phyloP scores from a whole-genome alignment of 1,284 basidiomycete species.

The Hortiboletus rubellus region DNA sequence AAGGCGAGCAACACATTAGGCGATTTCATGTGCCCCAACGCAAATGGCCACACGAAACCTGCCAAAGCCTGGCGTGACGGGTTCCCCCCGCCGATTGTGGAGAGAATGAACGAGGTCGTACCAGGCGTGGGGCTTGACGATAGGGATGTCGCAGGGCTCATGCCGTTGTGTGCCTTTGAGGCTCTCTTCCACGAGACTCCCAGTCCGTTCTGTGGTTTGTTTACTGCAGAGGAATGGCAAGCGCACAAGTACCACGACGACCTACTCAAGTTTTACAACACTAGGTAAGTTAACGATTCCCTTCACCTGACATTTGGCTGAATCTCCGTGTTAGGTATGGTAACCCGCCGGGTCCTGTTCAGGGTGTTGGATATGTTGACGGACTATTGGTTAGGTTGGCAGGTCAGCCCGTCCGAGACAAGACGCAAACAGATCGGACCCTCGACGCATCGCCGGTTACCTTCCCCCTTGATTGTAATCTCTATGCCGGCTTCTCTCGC shows the following conservation, averaged over 20 bases:
- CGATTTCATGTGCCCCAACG: constrained; percentile 62
- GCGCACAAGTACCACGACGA: constrained; percentile 63
- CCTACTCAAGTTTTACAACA: constrained; percentile 76
- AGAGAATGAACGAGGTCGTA: constrained; percentile 59
- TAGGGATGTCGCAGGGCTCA: constrained; percentile 60
- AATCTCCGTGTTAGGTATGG: constrained; percentile 51
- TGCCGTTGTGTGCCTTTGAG: constrained; percentile 80
- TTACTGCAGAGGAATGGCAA: too few species aligned
- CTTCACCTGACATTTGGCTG: neutral
- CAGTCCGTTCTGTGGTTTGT: too few species aligned
- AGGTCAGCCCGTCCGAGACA: constrained; percentile 25
- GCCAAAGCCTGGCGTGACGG: constrained; percentile 52
- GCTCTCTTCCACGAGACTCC: constrained; percentile 20
- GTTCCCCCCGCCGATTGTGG: constrained; percentile 59
- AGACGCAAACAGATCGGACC: constrained; percentile 79
- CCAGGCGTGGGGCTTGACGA: constrained; percentile 62
- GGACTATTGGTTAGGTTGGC: constrained; percentile 84
- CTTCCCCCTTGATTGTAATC: constrained; percentile 67
- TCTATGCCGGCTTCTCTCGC: constrained; percentile 82
- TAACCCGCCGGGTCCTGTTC: constrained; percentile 62
- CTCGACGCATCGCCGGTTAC: constrained; percentile 63
- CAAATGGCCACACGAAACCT: constrained; percentile 46
- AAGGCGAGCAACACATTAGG: constrained; percentile 31
- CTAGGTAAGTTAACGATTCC: constrained; percentile 46
- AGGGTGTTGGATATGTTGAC: constrained; percentile 83